Conservation (phyloP, 1,139 yeast genomes). For the Zygosaccharomyces pseudobailii region DNA sequence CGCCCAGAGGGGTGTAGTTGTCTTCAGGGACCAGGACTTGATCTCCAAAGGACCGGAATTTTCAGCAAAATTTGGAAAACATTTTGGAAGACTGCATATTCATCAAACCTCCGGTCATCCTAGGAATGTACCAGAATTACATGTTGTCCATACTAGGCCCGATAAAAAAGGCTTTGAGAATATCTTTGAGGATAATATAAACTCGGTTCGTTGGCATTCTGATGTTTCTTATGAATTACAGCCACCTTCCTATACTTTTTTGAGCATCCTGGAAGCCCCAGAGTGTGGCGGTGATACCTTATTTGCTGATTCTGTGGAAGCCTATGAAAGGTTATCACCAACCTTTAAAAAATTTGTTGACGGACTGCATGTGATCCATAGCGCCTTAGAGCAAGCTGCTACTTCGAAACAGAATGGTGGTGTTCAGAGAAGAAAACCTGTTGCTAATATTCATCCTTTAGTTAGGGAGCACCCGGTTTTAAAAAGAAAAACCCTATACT, state of each 20-base stretch:
- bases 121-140: constrained; percentile 52
- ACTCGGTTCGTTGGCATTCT: constrained; percentile 53
- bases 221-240: constrained; percentile 68
- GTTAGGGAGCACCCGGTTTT: constrained; percentile 68
- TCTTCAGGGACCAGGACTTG: constrained; percentile 50
- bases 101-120: constrained; percentile 77
- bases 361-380: constrained; percentile 57
- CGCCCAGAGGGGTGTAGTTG: constrained; percentile 48
- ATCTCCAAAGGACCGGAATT: constrained; percentile 51
- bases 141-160: constrained; percentile 53
- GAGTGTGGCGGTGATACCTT: constrained; percentile 68
- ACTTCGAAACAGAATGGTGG: constrained; percentile 52
- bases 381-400: constrained; percentile 63
- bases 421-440: constrained; percentile 58
- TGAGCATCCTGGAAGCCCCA: constrained; percentile 58
- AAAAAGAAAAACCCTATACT: constrained; percentile 54
- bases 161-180: constrained; percentile 37
- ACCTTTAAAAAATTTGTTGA: constrained; percentile 51
- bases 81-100: constrained; percentile 64
- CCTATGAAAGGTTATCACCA: constrained; percentile 66
- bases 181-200: constrained; percentile 37
- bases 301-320: constrained; percentile 59
- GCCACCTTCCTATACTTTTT: constrained; percentile 64
- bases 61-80: constrained; percentile 49
- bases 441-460: constrained; percentile 58